Evolutionary conservation across 139 green algal species (phyloP).

Genomic region (Zygnema cylindricum): DNA sequence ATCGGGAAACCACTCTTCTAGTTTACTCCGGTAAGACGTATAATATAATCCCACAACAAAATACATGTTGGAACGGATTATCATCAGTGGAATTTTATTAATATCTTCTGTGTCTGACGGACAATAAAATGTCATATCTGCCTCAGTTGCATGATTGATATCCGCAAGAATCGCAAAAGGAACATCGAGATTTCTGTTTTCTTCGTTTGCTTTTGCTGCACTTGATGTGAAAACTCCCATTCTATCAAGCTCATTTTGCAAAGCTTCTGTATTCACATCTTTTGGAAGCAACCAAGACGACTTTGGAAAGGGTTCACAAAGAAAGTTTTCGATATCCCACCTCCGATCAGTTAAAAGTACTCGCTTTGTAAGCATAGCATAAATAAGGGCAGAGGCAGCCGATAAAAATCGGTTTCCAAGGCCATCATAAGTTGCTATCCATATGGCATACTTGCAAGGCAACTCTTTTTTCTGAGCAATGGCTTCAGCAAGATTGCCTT

Average conservation of each 20-base stretch:
- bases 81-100: not conserved
- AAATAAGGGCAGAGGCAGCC: not conserved
- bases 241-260: not conserved
- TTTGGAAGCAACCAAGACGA: not conserved
- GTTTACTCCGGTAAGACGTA: not conserved
- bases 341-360: not conserved
- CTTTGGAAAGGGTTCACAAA: not conserved
- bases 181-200: not conserved
- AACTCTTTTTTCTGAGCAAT: not conserved
- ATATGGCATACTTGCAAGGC: not conserved
- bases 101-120: not conserved
- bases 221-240: not conserved
- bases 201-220: not conserved
- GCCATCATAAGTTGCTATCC: not conserved
- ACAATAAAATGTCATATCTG: not conserved
- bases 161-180: not conserved
- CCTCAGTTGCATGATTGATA: not conserved
- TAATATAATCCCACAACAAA: not conserved
- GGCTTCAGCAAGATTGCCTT: not conserved
- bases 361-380: not conserved
- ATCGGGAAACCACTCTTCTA: not conserved
- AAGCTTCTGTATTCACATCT: not conserved
- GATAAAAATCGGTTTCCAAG: not conserved
- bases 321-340: not conserved
- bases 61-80: not conserved